A percentile compares a stretch with the other conserved stretches of the same genome.
These are phyloP conservation scores for Wickerhamomyces xylosicus DNA, from an alignment of 805 yeast genomes.

Conservation along the genomic window DNA sequence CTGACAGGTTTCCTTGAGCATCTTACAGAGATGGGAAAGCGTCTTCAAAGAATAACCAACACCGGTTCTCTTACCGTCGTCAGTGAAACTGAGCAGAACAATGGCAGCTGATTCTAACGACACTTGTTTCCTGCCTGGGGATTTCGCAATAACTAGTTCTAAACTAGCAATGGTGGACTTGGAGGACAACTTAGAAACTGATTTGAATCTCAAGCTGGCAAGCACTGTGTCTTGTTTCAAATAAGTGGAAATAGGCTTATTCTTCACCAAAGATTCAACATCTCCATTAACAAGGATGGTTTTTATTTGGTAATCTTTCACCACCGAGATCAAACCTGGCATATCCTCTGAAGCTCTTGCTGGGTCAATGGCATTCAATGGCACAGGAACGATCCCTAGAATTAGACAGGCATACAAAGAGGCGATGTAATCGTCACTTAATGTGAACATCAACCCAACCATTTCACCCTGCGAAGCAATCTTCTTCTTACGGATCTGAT, in stretches of 20 bases:
- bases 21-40: slow-evolving; percentile 72
- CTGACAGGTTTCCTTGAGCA: slow-evolving; percentile 86
- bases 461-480: slow-evolving; percentile 56
- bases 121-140: slow-evolving; percentile 10
- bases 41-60: slow-evolving; percentile 42
- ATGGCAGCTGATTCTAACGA: slow-evolving; percentile 33
- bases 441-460: slow-evolving; percentile 74
- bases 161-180: slow-evolving; percentile 14
- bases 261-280: slow-evolving; percentile 57
- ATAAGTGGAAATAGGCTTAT: slow-evolving; percentile 51
- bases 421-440: slow-evolving; percentile 77
- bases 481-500: slow-evolving; percentile 57
- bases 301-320: slow-evolving; percentile 61
- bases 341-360: slow-evolving; percentile 65
- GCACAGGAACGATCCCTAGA: slow-evolving; percentile 72
- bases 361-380: slow-evolving; percentile 61
- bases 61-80: slow-evolving; percentile 61
- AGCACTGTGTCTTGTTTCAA: slow-evolving; percentile 34
- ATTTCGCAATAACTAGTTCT: slow-evolving; percentile 11
- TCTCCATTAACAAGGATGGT: slow-evolving; percentile 74
- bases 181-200: slow-evolving; percentile 48
- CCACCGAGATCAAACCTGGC: slow-evolving; percentile 49
- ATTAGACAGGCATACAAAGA: slow-evolving; percentile 81
- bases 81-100: slow-evolving; percentile 60
- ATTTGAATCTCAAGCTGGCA: slow-evolving; percentile 45